These are phyloP conservation scores for Saccharomycopsis sp. DNA, from an alignment of 805 yeast genomes.

Conservation along the genomic window DNA sequence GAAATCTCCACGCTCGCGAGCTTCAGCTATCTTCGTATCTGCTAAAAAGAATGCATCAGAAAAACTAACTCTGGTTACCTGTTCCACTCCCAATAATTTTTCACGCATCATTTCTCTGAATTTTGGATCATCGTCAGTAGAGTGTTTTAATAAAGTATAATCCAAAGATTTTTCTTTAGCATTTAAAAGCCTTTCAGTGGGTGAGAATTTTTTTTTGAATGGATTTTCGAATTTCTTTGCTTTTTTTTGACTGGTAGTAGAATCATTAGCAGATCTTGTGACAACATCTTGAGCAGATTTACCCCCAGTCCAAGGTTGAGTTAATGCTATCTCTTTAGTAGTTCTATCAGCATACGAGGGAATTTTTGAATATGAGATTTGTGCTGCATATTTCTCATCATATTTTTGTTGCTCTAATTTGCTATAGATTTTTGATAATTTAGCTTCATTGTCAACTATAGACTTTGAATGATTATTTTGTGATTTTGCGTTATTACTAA, in stretches of 20 bases:
- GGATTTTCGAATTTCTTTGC: background rate
- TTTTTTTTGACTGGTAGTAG: background rate
- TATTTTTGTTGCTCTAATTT: constrained; percentile 27
- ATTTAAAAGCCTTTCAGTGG: constrained; percentile 32
- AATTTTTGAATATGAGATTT: constrained; percentile 31
- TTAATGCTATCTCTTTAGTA: constrained; percentile 36
- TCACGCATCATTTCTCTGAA: constrained; percentile 56
- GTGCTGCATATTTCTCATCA: constrained; percentile 29
- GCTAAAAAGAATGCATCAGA: constrained; percentile 55
- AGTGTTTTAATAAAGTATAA: constrained; percentile 39
- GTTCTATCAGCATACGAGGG: constrained; percentile 36
- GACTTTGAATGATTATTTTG: too few species aligned
- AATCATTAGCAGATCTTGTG: background rate
- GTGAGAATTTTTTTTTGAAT: background rate
- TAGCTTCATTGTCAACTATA: too few species aligned
- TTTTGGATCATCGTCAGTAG: constrained; percentile 24
- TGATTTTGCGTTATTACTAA: too few species aligned
- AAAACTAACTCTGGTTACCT: constrained; percentile 51
- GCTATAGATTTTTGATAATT: constrained; percentile 22
- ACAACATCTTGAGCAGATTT: constrained; percentile 36
- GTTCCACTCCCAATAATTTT: constrained; percentile 46
- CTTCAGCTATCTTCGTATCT: constrained; percentile 65
- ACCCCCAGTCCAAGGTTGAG: constrained; percentile 50
- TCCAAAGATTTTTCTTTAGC: constrained; percentile 64
- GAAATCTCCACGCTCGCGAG: constrained; percentile 62